phyloP scores from a whole-genome alignment of 2,329 filamentous ascomycete genomes.

The Nigrograna mackinnonii region DNA sequence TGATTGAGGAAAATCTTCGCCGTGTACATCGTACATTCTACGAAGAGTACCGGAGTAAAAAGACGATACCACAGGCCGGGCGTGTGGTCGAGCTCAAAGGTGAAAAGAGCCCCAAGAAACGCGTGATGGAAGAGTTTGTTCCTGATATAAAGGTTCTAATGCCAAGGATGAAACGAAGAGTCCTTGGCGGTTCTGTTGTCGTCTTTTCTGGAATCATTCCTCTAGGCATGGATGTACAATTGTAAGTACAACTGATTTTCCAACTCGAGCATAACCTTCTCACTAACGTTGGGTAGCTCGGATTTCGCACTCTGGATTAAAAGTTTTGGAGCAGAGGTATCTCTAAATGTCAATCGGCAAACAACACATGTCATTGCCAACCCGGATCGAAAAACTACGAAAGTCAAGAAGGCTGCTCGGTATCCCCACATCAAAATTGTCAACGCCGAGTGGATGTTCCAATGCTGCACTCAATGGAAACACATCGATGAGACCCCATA shows the following conservation, averaged over 20 bases:
- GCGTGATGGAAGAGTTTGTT: conserved; percentile 60
- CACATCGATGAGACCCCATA: conserved; percentile 79
- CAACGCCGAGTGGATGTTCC: conserved; percentile 84
- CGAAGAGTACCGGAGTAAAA: conserved; percentile 71
- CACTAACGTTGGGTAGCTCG: conserved; percentile 53
- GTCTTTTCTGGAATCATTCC: conserved; percentile 92
- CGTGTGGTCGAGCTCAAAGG: conserved; percentile 55
- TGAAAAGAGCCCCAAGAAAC: conserved; percentile 55
- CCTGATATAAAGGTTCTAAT: conserved; percentile 89
- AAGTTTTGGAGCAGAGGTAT: conserved; percentile 78
- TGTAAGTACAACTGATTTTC: conserved; percentile 43
- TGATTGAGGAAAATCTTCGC: conserved; percentile 76
- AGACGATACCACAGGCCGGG: conserved; percentile 45
- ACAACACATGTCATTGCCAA: conserved; percentile 75
- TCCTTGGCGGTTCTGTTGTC: conserved; percentile 75
- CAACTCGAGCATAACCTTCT: background rate
- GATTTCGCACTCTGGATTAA: conserved; percentile 88
- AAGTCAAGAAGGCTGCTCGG: conserved; percentile 83
- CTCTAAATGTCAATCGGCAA: conserved; percentile 56
- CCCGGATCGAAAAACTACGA: conserved; percentile 76
- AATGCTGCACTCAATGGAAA: conserved; percentile 83
- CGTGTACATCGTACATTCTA: conserved; percentile 81
- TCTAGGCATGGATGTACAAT: conserved; percentile 74
- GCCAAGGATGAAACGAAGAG: conserved; percentile 74
- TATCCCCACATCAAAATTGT: conserved; percentile 87